Evolutionary conservation across 169 alveolate species (phyloP), one percentile per base, ranked within the genome.

Genomic region (Eimeria acervulina): DNA sequence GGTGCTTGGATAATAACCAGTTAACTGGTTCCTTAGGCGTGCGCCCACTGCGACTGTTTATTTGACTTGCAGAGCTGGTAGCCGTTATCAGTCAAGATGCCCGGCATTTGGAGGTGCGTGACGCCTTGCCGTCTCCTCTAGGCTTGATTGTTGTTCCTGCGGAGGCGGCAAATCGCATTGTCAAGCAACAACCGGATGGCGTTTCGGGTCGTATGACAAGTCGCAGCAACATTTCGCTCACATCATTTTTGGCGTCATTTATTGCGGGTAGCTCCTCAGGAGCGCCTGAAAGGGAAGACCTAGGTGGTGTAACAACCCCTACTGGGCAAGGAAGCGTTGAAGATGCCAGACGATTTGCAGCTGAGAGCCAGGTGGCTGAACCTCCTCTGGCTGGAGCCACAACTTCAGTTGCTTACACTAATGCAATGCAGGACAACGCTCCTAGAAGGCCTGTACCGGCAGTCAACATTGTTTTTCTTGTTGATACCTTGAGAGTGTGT

Each of bases 21-120:
- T 28, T 13, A 47, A 10, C 51, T 2, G 17, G 2, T 28, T 17
- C 2, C 51, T 51, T 52, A 17, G 28, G 36, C 21, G 2, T 47
- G n/a, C 33, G 28, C 23, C 89, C 6, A 10, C 26, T 47, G 74
- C 19, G 91, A 51, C 63, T 83, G 74, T 55, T 51, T 19, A 28
- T 52, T 83, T 74, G 61, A 21, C 17, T 61, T 40, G 76, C 96
- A 40, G 89, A 66, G 61, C 87, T 68, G 44, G 47, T 93, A 0
- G 89, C 80, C 33, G 81, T 66, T 33, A 93, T 93, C 55, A 33
- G 91, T 36, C 96, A 93, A 44, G 96, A 93, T 70, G 96, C 96
- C 12, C 85, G 96, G 40, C 96, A 93, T 36, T 70, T 93, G 51
- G 96, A 93, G 63, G 96, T 93, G 44, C 96, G 96, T 33, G 96